These are phyloP conservation scores for Botrytis pseudocinerea DNA, from an alignment of 2,329 filamentous ascomycete genomes.

Conservation along the genomic window DNA sequence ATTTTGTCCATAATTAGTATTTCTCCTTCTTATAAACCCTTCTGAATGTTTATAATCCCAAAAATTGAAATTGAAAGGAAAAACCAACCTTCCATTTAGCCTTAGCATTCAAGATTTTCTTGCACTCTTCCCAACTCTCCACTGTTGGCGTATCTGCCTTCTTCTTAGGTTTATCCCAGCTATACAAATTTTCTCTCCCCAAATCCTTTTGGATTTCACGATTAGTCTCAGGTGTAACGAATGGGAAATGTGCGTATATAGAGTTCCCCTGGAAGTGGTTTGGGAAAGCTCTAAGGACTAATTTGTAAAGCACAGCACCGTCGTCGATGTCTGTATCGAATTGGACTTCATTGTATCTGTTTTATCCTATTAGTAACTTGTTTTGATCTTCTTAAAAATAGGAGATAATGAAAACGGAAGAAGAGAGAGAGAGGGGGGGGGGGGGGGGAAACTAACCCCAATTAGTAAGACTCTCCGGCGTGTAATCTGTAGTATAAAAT, in stretches of 20 bases:
- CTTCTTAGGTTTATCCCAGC: constrained; percentile 36
- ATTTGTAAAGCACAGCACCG: constrained; percentile 80
- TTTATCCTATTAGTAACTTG: not conserved
- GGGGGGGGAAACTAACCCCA: constrained; percentile 64
- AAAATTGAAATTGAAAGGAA: not conserved
- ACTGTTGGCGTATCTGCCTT: not conserved
- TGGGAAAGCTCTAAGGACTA: constrained; percentile 75
- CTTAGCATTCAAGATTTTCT: constrained; percentile 31
- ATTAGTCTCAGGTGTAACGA: constrained; percentile 69
- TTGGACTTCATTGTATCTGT: constrained; percentile 18
- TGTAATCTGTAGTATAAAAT: constrained; percentile 52
- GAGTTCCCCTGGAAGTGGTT: constrained; percentile 74
- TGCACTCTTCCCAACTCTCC: constrained; percentile 7
- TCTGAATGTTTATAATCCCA: not conserved
- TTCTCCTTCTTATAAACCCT: not conserved
- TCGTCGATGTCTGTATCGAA: constrained; percentile 58
- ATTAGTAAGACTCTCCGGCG: constrained; percentile 72
- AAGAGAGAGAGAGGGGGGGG: constrained; percentile 41
- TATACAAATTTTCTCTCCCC: constrained; percentile 38
- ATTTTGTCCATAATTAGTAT: not conserved
- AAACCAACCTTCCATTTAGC: constrained; percentile 12
- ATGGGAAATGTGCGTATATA: constrained; percentile 66
- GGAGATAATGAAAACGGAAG: not conserved
- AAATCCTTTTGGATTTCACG: constrained; percentile 66
- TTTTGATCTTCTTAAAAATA: not conserved